Evolutionary conservation across 768 basidiomycete genomes (phyloP), one percentile per base, ranked within the genome.

Genomic region (Suillus paluster): DNA sequence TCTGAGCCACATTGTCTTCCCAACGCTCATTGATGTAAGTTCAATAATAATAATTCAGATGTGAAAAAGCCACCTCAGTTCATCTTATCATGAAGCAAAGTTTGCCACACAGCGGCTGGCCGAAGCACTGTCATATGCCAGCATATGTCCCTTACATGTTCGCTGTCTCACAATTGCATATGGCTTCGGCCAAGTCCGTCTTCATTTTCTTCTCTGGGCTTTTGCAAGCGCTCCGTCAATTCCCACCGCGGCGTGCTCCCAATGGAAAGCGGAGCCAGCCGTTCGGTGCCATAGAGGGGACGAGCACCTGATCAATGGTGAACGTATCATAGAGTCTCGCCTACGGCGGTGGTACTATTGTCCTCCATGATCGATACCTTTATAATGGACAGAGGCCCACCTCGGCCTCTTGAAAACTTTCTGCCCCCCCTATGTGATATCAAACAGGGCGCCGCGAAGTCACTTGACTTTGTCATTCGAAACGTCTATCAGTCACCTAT

Each of bases 131-230:
- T 30, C 30, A 30, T 30, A 30, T 30, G 30, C 30, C 30, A 30
- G 3, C 30, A 30, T 30, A 30, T 30, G 30, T 6, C 30, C 30
- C 30, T 30, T 30, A 30, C 30, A 30, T 30, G 30, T 50, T 50
- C 27, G 49, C 49, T 30, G 27, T 50, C 48, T 12, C 46, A 44
- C 21, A 46, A 23, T 12, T 27, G 27, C 48, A 30, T 50, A 50
- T 50, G 49, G 49, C 49, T n/a, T 50, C 49, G 49, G 49, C 19
- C 49, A 50, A n/a, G 49, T 50, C 49, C 49, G 49, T 50, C 49
- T 30, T 49, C 4, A 30, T 30, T 49, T 49, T 11, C 48, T 30
- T 50, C 27, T 30, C 17, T 30, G 27, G 27, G 49, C 46, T 33
- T n/a, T 10, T n/a, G 6, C 49, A 50, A 49, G 49, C 49, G 49